A percentile compares a stretch with the other conserved stretches of the same genome.
These are phyloP conservation scores for Saccharomyces jurei DNA, from an alignment of 805 yeast species.

Conservation along the genomic window DNA sequence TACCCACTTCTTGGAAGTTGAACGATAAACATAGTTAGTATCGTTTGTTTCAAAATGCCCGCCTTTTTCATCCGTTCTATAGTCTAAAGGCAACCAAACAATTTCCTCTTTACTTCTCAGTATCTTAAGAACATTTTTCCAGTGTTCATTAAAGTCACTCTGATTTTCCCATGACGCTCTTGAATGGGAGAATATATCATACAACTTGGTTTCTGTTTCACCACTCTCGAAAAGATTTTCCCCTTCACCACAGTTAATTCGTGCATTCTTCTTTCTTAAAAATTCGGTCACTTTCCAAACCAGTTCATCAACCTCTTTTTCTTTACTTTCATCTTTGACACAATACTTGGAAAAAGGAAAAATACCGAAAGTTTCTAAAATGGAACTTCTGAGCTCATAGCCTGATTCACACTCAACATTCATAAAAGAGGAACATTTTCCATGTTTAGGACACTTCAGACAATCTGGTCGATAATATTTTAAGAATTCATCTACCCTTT, in stretches of 20 bases:
- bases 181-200: slow-evolving; percentile 35
- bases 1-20: slow-evolving; percentile 52
- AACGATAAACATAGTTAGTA: slow-evolving; percentile 38
- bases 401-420: slow-evolving; percentile 61
- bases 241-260: slow-evolving; percentile 45
- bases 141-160: slow-evolving; percentile 54
- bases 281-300: slow-evolving; percentile 53
- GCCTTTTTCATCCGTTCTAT: background rate
- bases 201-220: slow-evolving; percentile 38
- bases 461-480: slow-evolving; percentile 48
- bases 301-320: slow-evolving; percentile 54
- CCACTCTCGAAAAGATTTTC: slow-evolving; percentile 41
- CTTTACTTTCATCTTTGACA: slow-evolving; percentile 60
- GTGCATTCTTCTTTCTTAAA: slow-evolving; percentile 57
- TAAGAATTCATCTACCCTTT: slow-evolving; percentile 40
- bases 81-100: slow-evolving; percentile 47
- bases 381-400: slow-evolving; percentile 35
- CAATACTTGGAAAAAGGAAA: slow-evolving; percentile 59
- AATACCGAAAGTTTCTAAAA: slow-evolving; percentile 36
- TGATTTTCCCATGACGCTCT: slow-evolving; percentile 28
- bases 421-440: slow-evolving; percentile 54
- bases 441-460: slow-evolving; percentile 70
- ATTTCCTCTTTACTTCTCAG: slow-evolving; percentile 56
- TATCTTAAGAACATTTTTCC: slow-evolving; percentile 51
- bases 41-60: background rate